Evolutionary conservation across 306 rosid genomes (phyloP), one percentile per base, ranked within the genome.

Genomic region (Canavalia gladiata): DNA sequence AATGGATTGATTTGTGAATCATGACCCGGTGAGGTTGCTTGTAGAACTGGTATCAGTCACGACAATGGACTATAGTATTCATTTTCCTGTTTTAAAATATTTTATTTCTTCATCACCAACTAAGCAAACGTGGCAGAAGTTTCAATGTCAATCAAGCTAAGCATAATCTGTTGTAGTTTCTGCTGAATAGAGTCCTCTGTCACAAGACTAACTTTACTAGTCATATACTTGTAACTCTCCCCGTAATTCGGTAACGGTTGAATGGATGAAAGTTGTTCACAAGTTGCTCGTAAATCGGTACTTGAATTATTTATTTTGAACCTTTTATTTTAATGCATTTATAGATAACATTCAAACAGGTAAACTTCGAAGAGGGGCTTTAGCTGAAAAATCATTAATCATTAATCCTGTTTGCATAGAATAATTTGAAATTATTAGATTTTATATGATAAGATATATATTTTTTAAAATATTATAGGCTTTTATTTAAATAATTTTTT

Each of bases 1-100:
- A 58, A 8, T 6, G 29, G 7, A 57, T 56, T 30, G 33, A 66
- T 18, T 66, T 1, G 9, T 45, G 7, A 45, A 45, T 37, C 59
- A 0, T 47, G 70, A 18, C 2, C 60, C 13, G 4, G 74, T 11
- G 43, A 50, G 28, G 42, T 77, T 52, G 67, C 75, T 52, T 28
- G 34, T 54, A 29, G 74, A 51, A 29, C 35, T 39, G 65, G 65
- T 29, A 10, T 51, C 31, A 52, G 81, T 50, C 54, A 50, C 18
- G 54, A 28, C 25, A 39, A 65, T 64, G 31, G 43, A 51, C 79
- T 50, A 37, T 28, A 30, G 1, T 8, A 47, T 10, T 66, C 4
- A 13, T 66, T 39, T 28, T 54, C 18, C 8, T 66, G 7, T 7
- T 52, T 39, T 66, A 3, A 29, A 65, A 39, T 52, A n/a, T 39